Percentiles rank a stretch among this genome's conserved stretches.
phyloP scores from a whole-genome alignment of 148 eudicot species.

The Vaccinium corymbosum region DNA sequence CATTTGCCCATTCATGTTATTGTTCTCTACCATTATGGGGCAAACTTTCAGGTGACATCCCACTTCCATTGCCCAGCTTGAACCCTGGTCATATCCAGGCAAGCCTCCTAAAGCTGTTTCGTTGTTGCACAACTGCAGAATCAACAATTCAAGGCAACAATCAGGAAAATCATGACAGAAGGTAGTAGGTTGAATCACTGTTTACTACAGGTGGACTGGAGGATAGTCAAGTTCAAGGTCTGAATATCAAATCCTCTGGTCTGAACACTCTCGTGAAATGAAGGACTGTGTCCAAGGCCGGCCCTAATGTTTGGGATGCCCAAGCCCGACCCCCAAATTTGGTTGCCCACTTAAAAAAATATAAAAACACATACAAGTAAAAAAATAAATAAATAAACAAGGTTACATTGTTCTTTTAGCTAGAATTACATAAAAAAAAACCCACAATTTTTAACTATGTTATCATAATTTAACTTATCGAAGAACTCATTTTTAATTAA shows the following conservation, averaged over 20 bases:
- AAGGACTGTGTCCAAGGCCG: too few relatives aligned
- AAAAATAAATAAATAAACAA: too few relatives aligned
- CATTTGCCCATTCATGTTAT: conserved; percentile 70
- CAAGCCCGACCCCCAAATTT: too few relatives aligned
- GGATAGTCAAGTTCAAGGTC: neutral
- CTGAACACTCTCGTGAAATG: neutral
- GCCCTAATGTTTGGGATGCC: too few relatives aligned
- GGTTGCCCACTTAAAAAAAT: too few relatives aligned
- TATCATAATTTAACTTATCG: too few relatives aligned
- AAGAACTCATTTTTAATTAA: too few relatives aligned
- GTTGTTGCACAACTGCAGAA: conserved; percentile 52
- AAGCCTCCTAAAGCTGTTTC: conserved; percentile 45
- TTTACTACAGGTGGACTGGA: neutral
- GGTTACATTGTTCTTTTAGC: too few relatives aligned
- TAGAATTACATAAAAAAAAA: too few relatives aligned
- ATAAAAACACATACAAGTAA: too few relatives aligned
- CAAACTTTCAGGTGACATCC: conserved; percentile 70
- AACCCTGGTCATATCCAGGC: conserved; percentile 64
- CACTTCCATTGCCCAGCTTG: conserved; percentile 97
- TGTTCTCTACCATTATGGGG: conserved; percentile 75
- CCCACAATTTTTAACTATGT: too few relatives aligned
- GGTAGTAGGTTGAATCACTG: too few relatives aligned
- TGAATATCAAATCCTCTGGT: neutral
- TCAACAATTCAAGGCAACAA: conserved; percentile 19
- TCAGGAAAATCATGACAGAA: neutral